Base-by-base conservation (phyloP, 257 asterid genomes). In the Oldenlandia corymbosa region DNA sequence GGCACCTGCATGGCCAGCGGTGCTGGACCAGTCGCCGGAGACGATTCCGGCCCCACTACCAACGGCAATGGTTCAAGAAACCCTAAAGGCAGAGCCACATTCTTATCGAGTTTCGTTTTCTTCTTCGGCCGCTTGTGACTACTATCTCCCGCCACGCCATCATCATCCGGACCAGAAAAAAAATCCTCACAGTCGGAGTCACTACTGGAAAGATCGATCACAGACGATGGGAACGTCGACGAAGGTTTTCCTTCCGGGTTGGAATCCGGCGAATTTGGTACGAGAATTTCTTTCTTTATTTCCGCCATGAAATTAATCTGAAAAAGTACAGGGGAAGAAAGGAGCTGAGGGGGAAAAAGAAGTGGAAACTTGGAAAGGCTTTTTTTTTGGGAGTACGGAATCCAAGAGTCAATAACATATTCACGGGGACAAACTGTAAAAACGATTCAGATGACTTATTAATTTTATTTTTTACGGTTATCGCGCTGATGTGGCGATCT, bases 61-160 rank as follows among this genome's bases (percentile, higher is more conserved):
- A 46, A 24, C n/a, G 88, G 95, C 54, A 86, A 70, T 28, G 95
- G 96, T 60, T 90, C 97, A 64, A 90, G 52, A 65, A 87, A 90
- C 9, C 96, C 97, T 51, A 79, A 30, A n/a, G 95, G 96, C 68
- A 90, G 75, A n/a, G 80, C 70, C 11, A 72, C 76, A 30, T 11
- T 62, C 49, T 39, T 64, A 43, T 64, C 81, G 50, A 58, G 26
- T 60, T n/a, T 83, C 71, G 59, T 83, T 68, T 81, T 80, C 88
- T 80, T 88, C 73, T 63, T 75, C 68, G 58, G 36, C 63, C 37
- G 43, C 34, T 12, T n/a, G 13, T 57, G n/a, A n/a, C n/a, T 21
- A 20, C 36, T 14, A 11, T 58, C 63, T 36, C 63, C 55, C 23
- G 14, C 57, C 63, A 63, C 39, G 2, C 16, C 48, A 52, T 26